A percentile compares a stretch with the other conserved stretches of the same genome.
These are phyloP conservation scores for Chiua virens DNA, from an alignment of 768 basidiomycete species.

Conservation along the genomic window DNA sequence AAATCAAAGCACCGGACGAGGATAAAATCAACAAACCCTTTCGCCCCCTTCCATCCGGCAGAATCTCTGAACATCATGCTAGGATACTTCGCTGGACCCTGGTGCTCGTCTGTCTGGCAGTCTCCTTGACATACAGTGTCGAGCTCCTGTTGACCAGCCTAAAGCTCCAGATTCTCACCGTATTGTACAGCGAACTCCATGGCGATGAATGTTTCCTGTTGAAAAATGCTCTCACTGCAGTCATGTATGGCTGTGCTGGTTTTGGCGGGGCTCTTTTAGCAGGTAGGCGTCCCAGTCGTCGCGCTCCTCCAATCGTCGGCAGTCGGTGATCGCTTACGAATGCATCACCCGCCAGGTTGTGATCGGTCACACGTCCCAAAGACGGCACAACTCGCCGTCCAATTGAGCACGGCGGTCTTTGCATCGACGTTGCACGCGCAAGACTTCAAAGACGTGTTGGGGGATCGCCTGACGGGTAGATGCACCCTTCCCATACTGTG, in stretches of 20 bases:
- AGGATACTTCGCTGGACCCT: slow-evolving; percentile 36
- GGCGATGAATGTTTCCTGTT: slow-evolving; percentile 27
- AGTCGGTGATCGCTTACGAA: neutral
- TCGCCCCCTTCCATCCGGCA: slow-evolving; percentile 43
- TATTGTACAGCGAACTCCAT: slow-evolving; percentile 37
- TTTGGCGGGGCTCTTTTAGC: slow-evolving; percentile 35
- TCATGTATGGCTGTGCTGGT: slow-evolving; percentile 34
- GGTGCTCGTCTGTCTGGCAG: slow-evolving; percentile 30
- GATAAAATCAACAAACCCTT: slow-evolving; percentile 42
- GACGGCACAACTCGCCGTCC: slow-evolving; percentile 20
- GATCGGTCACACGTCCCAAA: slow-evolving; percentile 10
- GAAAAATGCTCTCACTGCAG: slow-evolving; percentile 32
- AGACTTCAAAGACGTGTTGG: slow-evolving; percentile 39
- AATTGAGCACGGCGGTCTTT: slow-evolving; percentile 28
- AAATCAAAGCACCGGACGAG: slow-evolving; percentile 37
- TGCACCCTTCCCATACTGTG: slow-evolving; percentile 41
- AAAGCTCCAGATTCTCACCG: slow-evolving; percentile 16
- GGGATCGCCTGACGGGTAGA: slow-evolving; percentile 37
- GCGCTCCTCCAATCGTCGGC: neutral
- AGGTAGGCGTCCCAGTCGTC: slow-evolving; percentile 22
- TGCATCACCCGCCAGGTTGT: slow-evolving; percentile 8
- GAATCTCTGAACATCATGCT: slow-evolving; percentile 35
- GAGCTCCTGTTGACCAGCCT: slow-evolving; percentile 31
- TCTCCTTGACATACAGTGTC: slow-evolving; percentile 31
- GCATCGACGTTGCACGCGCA: slow-evolving; percentile 33